Base-by-base conservation (phyloP, 1,284 basidiomycete species). In the Fistulinella cinereoalba region DNA sequence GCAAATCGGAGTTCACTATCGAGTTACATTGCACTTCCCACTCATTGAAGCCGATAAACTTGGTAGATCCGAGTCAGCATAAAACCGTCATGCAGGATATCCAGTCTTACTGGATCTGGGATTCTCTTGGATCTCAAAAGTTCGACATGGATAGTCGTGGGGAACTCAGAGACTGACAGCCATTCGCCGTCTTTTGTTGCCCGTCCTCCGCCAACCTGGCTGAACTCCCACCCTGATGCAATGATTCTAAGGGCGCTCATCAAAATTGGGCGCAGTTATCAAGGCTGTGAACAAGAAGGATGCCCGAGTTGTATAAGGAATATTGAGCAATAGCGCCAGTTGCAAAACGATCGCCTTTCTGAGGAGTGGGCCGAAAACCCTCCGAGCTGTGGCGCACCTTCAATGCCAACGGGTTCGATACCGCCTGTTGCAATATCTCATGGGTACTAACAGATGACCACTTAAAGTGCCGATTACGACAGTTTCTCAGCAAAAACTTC, bases 121-220 rank as follows among this genome's bases (percentile, higher is more conserved):
- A 95, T 93, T 56, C 65, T 82, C 54, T 80, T 76, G 28, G 75
- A 62, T 54, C 77, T 81, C 58, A 89, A 66, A 23, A 96, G 76
- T 62, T 95, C 92, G 45, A 88, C 88, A 54, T 95, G 92, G 9
- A 93, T 85, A 3, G 81, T 83, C 1, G 89, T 93, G 11, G 92
- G 90, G 55, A 93, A 81, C 49, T 74, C 65, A 31, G 80, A 76
- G 32, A 75, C 75, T 9, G 69, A 51, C 34, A 85, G 55, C 86
- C 85, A 89, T 72, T 88, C 84, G 34, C 70, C 79, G n/a, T 78
- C 67, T 51, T 75, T 69, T 11, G 80, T 79, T 10, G 74, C 78
- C 50, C 76, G 66, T 25, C 76, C 79, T n/a, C 81, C 83, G 16
- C 77, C 79, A 32, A 83, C 64, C 61, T 85, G 84, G 7, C 78